These are phyloP conservation scores for Fusarium napiforme DNA, from an alignment of 2,329 filamentous ascomycete genomes.

Conservation along the genomic window DNA sequence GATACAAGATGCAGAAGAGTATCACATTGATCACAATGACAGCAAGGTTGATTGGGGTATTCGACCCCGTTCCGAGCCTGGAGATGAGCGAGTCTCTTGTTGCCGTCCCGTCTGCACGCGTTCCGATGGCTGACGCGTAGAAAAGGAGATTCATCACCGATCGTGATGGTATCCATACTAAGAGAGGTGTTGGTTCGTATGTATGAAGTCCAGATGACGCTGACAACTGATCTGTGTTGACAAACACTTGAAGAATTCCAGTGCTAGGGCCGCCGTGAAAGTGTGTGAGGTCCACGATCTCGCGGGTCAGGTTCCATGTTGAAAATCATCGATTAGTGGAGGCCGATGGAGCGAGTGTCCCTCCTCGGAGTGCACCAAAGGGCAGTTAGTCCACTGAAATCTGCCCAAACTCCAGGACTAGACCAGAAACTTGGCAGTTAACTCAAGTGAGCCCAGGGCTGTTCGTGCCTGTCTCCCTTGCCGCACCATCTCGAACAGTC, in stretches of 20 bases:
- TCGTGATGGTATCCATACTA: not conserved
- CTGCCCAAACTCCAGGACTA: not conserved
- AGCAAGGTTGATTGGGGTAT: not conserved
- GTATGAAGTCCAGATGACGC: conserved; percentile 24
- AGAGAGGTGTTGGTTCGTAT: not conserved
- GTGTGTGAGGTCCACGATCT: conserved; percentile 17
- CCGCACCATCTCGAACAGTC: conserved; percentile 38
- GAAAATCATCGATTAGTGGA: conserved; percentile 33
- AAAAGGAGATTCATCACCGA: conserved; percentile 3
- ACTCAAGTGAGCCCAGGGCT: not conserved
- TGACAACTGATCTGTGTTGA: not conserved
- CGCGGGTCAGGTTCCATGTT: conserved; percentile 21
- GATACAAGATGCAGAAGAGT: not conserved
- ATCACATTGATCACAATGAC: not conserved
- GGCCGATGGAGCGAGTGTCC: not conserved
- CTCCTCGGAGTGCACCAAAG: not conserved
- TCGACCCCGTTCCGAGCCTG: not conserved
- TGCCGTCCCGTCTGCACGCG: not conserved
- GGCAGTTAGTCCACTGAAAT: conserved; percentile 2
- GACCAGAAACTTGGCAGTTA: conserved; percentile 7
- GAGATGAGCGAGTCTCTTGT: not conserved
- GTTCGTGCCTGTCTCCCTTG: conserved; percentile 34
- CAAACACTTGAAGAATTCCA: conserved; percentile 29
- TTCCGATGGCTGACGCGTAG: not conserved
- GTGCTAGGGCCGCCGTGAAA: not conserved